Percentiles rank a stretch among this genome's conserved stretches.
Evolutionary conservation across 805 yeast species (phyloP).

Genomic region (Clavispora asparagi): DNA sequence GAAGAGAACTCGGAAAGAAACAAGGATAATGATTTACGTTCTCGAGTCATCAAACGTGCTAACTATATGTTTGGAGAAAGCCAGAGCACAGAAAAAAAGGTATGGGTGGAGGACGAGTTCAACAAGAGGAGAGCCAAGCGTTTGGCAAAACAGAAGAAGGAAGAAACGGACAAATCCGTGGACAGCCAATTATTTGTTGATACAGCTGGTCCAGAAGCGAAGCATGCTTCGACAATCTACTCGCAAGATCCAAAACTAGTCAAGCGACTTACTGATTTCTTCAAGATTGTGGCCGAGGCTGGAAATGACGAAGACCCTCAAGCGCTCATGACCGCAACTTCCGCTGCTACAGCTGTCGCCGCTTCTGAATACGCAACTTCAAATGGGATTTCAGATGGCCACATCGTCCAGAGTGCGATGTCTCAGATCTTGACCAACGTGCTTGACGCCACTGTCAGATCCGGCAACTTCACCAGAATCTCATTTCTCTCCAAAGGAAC

Average conservation of each 20-base stretch:
- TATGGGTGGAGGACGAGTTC: slow-evolving; percentile 77
- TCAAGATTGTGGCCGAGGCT: slow-evolving; percentile 31
- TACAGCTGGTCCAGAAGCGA: background rate
- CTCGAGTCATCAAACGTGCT: slow-evolving; percentile 74
- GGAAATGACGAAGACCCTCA: slow-evolving; percentile 28
- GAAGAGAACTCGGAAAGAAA: slow-evolving; percentile 74
- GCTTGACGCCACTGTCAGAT: slow-evolving; percentile 8
- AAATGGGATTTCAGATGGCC: slow-evolving; percentile 3
- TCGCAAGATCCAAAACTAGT: slow-evolving; percentile 22
- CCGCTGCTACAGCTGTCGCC: slow-evolving; percentile 20
- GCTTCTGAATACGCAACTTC: slow-evolving; percentile 5
- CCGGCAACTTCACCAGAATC: slow-evolving; percentile 8
- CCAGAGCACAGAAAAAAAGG: slow-evolving; percentile 46
- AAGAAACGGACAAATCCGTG: slow-evolving; percentile 10
- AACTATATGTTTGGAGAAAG: slow-evolving; percentile 56
- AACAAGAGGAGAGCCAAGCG: slow-evolving; percentile 59
- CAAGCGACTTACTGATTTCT: slow-evolving; percentile 27
- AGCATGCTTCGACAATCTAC: slow-evolving; percentile 10
- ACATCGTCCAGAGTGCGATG: slow-evolving; percentile 4
- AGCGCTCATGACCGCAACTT: slow-evolving; percentile 19
- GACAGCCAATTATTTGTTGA: background rate
- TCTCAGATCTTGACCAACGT: slow-evolving; percentile 6
- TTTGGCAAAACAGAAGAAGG: slow-evolving; percentile 39
- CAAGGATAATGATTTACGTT: slow-evolving; percentile 80
- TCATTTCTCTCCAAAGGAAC: slow-evolving; percentile 9